phyloP scores from a whole-genome alignment of 108 stramenopile species.

The Nitzschia sp. region DNA sequence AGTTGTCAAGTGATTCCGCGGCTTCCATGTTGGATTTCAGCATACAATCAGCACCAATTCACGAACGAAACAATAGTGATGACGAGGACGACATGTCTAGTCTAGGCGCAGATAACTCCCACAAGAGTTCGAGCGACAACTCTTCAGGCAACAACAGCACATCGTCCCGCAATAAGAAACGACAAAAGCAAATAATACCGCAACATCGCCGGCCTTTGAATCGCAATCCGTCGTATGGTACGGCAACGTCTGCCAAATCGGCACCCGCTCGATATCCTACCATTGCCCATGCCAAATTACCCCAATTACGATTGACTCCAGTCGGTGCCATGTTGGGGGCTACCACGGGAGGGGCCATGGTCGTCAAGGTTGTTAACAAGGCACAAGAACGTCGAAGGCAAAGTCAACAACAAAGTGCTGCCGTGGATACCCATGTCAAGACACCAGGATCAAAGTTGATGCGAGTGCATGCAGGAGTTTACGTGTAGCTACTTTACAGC shows the following conservation, averaged over 20 bases:
- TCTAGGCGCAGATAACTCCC: background rate
- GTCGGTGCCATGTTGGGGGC: conserved; percentile 2
- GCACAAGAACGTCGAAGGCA: conserved; percentile 13
- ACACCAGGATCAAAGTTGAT: too few relatives aligned
- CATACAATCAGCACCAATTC: background rate
- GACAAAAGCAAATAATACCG: background rate
- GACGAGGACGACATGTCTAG: conserved; percentile 2
- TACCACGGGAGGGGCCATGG: background rate
- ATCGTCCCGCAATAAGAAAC: background rate
- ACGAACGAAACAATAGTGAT: background rate
- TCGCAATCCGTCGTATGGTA: too few relatives aligned
- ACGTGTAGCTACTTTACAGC: too few relatives aligned
- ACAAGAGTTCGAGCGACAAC: background rate
- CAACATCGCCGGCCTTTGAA: background rate
- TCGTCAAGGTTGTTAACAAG: conserved; percentile 8
- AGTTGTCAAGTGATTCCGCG: background rate
- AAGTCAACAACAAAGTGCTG: background rate
- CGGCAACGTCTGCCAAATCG: too few relatives aligned
- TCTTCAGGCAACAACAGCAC: background rate
- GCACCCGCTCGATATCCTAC: background rate
- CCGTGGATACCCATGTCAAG: too few relatives aligned
- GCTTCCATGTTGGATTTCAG: background rate
- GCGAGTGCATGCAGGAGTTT: too few relatives aligned
- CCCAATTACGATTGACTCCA: conserved; percentile 5
- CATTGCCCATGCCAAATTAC: background rate